A percentile compares a stretch with the other conserved stretches of the same genome.
Evolutionary conservation across 176 grass and related monocot genomes (phyloP).

Genomic region (Aegilops longissima): DNA sequence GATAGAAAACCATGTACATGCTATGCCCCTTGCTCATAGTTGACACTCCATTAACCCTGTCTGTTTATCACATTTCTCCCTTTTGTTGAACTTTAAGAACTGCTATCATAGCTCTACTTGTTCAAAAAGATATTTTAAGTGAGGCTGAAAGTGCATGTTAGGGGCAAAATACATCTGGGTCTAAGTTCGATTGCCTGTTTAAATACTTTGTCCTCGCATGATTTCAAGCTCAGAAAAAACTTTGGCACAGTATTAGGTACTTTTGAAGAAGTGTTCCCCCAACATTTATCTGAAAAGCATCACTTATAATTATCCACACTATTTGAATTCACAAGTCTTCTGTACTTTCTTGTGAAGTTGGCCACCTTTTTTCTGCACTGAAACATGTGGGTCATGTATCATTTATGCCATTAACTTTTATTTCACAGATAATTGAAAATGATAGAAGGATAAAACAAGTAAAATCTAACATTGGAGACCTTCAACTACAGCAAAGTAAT

Average conservation of each 20-base stretch:
- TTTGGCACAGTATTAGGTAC: not conserved
- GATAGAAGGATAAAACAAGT: constrained; percentile 34
- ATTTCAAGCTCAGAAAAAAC: not conserved
- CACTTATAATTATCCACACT: not conserved
- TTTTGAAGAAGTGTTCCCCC: not conserved
- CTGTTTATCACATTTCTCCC: not conserved
- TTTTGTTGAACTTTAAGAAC: not conserved
- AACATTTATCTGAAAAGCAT: not conserved
- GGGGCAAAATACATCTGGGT: not conserved
- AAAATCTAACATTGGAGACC: constrained; percentile 41
- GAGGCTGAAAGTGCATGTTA: not conserved
- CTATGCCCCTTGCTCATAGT: not conserved
- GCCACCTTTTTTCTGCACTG: constrained; percentile 10
- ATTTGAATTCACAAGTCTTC: constrained; percentile 11
- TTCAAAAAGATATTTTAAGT: not conserved
- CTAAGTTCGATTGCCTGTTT: not conserved
- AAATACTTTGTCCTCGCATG: not conserved
- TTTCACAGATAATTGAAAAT: constrained; percentile 56
- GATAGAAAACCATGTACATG: not conserved
- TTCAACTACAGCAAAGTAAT: constrained; percentile 55
- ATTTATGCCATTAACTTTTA: not conserved
- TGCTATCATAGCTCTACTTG: no score
- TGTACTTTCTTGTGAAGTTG: not conserved
- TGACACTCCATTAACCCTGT: not conserved
- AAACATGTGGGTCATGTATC: constrained; percentile 27